A percentile compares a stretch with the other conserved stretches of the same genome.
Conservation (phyloP, 345 rosid genomes). For the Heritiera littoralis region DNA sequence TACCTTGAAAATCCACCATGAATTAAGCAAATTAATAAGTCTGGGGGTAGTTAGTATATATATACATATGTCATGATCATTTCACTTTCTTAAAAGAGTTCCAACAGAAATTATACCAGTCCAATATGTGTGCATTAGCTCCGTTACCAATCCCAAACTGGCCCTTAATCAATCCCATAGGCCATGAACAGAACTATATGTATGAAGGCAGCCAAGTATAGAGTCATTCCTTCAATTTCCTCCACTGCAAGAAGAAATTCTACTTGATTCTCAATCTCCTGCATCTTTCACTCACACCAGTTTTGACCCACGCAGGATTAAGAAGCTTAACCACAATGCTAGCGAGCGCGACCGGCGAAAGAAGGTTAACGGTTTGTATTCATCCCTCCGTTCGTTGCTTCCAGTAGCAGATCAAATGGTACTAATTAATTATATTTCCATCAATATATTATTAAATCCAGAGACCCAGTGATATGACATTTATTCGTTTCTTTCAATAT, state of each 20-base stretch:
- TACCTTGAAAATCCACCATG: background rate
- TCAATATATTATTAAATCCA: background rate
- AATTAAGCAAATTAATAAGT: background rate
- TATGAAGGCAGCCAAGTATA: background rate
- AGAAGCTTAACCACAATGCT: constrained; percentile 22
- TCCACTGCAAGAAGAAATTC: background rate
- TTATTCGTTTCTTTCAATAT: background rate
- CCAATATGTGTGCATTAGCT: background rate
- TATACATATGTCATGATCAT: constrained; percentile 1
- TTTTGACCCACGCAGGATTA: background rate
- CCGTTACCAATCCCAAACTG: too few species aligned
- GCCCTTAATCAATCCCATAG: constrained; percentile 3
- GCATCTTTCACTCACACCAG: background rate
- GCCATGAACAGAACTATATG: background rate
- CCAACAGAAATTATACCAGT: background rate
- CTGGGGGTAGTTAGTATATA: background rate
- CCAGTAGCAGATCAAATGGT: constrained; percentile 9
- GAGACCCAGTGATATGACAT: too few species aligned
- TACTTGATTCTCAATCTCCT: background rate
- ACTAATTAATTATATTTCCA: background rate
- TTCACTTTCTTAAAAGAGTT: background rate
- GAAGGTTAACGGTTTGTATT: constrained; percentile 15
- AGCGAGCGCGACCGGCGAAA: constrained; percentile 14
- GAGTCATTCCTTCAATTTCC: background rate
- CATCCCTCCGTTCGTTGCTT: constrained; percentile 21